Evolutionary conservation across 495 filamentous ascomycete genomes (phyloP).

Genomic region (Cudoniella acicularis): DNA sequence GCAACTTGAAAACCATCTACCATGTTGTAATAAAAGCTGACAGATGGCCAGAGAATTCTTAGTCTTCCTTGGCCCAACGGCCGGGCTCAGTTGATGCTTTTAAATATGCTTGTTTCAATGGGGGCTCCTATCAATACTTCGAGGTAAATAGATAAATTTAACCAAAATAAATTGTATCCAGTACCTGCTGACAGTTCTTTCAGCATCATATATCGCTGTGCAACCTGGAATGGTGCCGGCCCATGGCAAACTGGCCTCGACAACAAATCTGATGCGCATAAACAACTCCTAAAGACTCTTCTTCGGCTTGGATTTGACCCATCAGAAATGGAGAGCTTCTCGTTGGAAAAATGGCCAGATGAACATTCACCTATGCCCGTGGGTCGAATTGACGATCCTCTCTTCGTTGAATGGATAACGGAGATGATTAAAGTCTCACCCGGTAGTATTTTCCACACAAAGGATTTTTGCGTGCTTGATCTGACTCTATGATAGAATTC

Average conservation of each 20-base stretch:
- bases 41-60: background rate
- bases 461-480: background rate
- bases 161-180: too few species aligned
- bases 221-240: too few species aligned
- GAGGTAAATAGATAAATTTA: slow-evolving; percentile 4
- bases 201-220: too few species aligned
- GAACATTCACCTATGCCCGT: too few species aligned
- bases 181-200: too few species aligned
- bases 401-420: slow-evolving; percentile 9
- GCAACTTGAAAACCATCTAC: too few species aligned
- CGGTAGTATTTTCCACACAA: slow-evolving; percentile 1
- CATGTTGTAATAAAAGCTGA: too few species aligned
- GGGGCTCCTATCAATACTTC: background rate
- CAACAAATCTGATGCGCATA: too few species aligned
- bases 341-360: background rate
- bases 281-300: too few species aligned
- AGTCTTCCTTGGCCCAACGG: background rate
- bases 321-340: background rate
- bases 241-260: too few species aligned
- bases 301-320: slow-evolving; percentile 1
- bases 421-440: slow-evolving; percentile 1
- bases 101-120: background rate
- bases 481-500: background rate
- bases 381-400: background rate
- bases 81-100: background rate